Evolutionary conservation across 1,284 basidiomycete genomes (phyloP), one percentile per base, ranked within the genome.

Genomic region (Cryptococcus sp.): DNA sequence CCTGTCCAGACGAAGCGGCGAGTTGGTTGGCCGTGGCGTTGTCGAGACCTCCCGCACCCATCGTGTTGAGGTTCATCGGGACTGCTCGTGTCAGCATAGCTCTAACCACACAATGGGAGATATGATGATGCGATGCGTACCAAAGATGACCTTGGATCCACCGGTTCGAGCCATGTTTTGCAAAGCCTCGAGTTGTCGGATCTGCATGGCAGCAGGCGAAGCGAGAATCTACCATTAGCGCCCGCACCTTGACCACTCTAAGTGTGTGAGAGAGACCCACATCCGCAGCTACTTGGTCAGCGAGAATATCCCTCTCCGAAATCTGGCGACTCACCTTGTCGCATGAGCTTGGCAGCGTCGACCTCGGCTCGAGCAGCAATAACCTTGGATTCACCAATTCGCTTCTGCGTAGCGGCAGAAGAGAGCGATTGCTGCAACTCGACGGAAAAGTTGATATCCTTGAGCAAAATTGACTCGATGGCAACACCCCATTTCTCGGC

Each of bases 301-400:
- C 25, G 24, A 16, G 25, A 9, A 18, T 35, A 10, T 40, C 34
- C n/a, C 18, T 39, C 2, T 31, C 11, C 4, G 32, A 9, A 33
- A 5, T 47, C 56, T 48, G 24, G 3, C 28, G 5, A 52, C 58
- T 46, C 38, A 58, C 58, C 68, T 53, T 74, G 87, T 50, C 90
- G 80, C 92, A 97, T 95, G 68, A 97, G 82, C 60, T 88, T 82
- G 37, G 93, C 91, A 34, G 90, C 80, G 68, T 95, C 90, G 55
- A 97, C 93, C 76, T 97, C 93, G 18, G 93, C 94, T 54, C 89
- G 82, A 0, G 93, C 94, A 40, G 91, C 91, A 62, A 97, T 97
- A 67, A 97, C 90, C 65, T 74, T 97, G 68, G 81, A 82, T 75
- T 97, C 93, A 74, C 91, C 93, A 57, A 97, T 84, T 53, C 93